Evolutionary conservation across 495 filamentous ascomycete genomes (phyloP), one percentile per base, ranked within the genome.

Genomic region (Penicillium cataractarum): DNA sequence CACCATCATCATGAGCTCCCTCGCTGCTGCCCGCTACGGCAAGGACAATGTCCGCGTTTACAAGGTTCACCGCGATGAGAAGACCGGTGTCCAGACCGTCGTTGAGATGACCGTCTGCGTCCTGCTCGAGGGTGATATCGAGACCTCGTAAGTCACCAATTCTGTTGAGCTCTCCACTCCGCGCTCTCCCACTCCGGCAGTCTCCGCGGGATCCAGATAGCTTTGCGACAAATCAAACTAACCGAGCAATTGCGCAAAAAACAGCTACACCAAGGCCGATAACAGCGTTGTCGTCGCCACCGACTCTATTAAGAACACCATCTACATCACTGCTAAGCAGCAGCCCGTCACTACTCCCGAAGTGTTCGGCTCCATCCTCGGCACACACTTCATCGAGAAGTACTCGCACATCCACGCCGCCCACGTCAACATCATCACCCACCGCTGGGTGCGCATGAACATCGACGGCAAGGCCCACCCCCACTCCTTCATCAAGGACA

Each of bases 11-110:
- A 75, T 75, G 71, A 75, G 70, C 39, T 26, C 81, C 68, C 79
- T 96, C 57, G 82, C 87, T 62, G 82, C 90, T 73, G 91, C 92
- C 71, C 87, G 89, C 70, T 96, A 96, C 76, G 92, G 92, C 81
- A 96, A 96, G 87, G 94, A 97, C 85, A 98, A 99, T 83, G 89
- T 99, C 83, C 92, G 95, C 71, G 88, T 99, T 63, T 93, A 89
- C 85, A 98, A 99, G 79, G 92, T 97, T 69, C 83, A 95, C 66
- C 84, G 85, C 59, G 87, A 97, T 73, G 84, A 86, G 71, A 80
- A 85, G 69, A 89, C 90, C 13, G 86, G 87, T 32, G 80, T 83
- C 4, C 95, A 99, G 75, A 88, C 88, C 8, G 92, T 97, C 50
- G 89, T 90, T 42, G 95, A 99, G 75, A 96, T 96, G 91, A 97